Evolutionary conservation across 352 stramenopile genomes (phyloP).

Genomic region (Pythium vanterpoolii): DNA sequence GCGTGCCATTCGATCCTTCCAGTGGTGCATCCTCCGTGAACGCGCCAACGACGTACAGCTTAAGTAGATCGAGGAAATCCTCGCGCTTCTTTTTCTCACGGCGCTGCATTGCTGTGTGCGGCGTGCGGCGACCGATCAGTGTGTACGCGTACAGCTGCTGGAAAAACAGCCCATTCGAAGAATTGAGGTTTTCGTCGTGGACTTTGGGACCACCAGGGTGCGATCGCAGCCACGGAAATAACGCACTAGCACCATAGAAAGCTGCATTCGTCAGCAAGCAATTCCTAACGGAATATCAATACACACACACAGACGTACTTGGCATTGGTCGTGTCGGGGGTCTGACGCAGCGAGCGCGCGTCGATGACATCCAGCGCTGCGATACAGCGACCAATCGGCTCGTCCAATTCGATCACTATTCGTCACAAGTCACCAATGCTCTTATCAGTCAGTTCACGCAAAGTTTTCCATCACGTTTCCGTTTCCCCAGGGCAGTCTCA

Average conservation of each 20-base stretch:
- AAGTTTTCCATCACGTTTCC: neutral
- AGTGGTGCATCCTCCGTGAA: slow-evolving; percentile 38
- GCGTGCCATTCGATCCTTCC: slow-evolving; percentile 1
- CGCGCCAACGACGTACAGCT: slow-evolving; percentile 63
- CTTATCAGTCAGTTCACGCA: neutral
- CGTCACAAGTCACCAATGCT: slow-evolving; percentile 37
- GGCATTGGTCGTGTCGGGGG: slow-evolving; percentile 57
- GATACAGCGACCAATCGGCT: slow-evolving; percentile 61
- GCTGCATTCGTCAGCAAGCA: neutral
- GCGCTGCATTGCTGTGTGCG: slow-evolving; percentile 35
- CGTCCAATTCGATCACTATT: slow-evolving; percentile 69
- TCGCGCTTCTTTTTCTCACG: slow-evolving; percentile 66
- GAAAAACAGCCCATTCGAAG: slow-evolving; percentile 75
- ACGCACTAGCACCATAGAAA: slow-evolving; percentile 27
- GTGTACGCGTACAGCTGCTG: slow-evolving; percentile 83
- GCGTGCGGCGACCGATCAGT: slow-evolving; percentile 61
- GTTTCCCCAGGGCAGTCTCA: neutral
- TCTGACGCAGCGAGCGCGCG: slow-evolving; percentile 63
- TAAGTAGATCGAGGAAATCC: slow-evolving; percentile 56
- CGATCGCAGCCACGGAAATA: slow-evolving; percentile 77
- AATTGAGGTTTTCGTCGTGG: slow-evolving; percentile 55
- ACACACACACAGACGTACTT: slow-evolving; percentile 18
- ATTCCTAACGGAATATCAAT: neutral
- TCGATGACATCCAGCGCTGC: slow-evolving; percentile 79
- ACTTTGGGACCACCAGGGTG: slow-evolving; percentile 49